These are phyloP conservation scores for Phialemonium atrogriseum DNA, from an alignment of 2,329 filamentous ascomycete genomes.

Conservation along the genomic window DNA sequence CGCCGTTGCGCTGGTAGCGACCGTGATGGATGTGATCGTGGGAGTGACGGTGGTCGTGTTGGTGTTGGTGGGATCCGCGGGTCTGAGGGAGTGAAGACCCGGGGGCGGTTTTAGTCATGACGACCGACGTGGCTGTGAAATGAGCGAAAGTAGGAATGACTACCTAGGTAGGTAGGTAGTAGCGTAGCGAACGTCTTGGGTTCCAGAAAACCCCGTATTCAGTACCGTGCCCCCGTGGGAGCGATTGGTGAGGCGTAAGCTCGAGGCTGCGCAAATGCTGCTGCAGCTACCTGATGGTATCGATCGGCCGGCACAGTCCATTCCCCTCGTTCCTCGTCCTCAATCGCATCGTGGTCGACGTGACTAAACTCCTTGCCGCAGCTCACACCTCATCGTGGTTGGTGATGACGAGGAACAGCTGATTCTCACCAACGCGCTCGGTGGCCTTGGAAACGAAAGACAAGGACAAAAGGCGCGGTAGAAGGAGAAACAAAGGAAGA, in stretches of 20 bases:
- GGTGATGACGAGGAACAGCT: slow-evolving; percentile 1
- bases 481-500: background rate
- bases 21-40: slow-evolving; percentile 15
- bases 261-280: slow-evolving; percentile 7
- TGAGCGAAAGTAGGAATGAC: slow-evolving; percentile 13
- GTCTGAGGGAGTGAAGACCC: slow-evolving; percentile 42
- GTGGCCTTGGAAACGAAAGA: slow-evolving; percentile 3
- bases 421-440: too few species aligned
- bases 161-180: slow-evolving; percentile 4
- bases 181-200: background rate
- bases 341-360: slow-evolving; percentile 1
- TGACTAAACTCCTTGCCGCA: slow-evolving; percentile 1
- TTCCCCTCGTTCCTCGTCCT: background rate
- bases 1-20: slow-evolving; percentile 18
- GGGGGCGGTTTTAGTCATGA: slow-evolving; percentile 35
- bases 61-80: slow-evolving; percentile 24
- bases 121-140: slow-evolving; percentile 26
- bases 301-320: slow-evolving; percentile 14
- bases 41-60: slow-evolving; percentile 21
- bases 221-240: slow-evolving; percentile 6
- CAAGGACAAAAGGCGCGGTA: slow-evolving; percentile 7
- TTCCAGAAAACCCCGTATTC: slow-evolving; percentile 14
- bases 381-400: slow-evolving; percentile 6
- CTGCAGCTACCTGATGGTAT: slow-evolving; percentile 6
- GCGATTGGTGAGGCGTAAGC: slow-evolving; percentile 8